Evolutionary conservation across 768 basidiomycete genomes (phyloP).

Genomic region (Lanmaoa rubissima): DNA sequence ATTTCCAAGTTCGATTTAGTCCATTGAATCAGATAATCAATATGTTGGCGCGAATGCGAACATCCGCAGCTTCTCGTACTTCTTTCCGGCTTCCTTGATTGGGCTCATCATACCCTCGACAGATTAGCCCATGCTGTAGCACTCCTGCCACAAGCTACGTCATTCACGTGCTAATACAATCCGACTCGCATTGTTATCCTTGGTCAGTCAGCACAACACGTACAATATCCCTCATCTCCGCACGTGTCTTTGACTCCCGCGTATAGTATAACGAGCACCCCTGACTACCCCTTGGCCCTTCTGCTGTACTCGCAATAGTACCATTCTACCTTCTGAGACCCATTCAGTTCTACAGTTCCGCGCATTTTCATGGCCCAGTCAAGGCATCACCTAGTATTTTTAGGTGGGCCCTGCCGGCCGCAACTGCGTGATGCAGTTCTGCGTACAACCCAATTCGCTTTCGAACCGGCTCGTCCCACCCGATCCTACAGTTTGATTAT

Average conservation of each 20-base stretch:
- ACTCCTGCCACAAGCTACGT: background rate
- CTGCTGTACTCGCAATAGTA: background rate
- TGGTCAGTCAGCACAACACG: background rate
- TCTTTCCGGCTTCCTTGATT: background rate
- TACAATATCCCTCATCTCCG: background rate
- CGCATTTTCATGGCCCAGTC: background rate
- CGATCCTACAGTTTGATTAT: background rate
- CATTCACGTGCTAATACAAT: background rate
- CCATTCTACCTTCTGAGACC: background rate
- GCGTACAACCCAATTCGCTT: background rate
- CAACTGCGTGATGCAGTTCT: background rate
- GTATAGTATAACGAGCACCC: background rate
- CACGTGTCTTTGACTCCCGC: slow-evolving; percentile 12
- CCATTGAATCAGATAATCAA: slow-evolving; percentile 8
- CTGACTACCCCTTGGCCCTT: background rate
- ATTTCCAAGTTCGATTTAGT: background rate
- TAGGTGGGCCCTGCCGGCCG: background rate
- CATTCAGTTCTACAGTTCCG: background rate
- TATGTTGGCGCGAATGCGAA: background rate
- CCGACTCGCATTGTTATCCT: background rate
- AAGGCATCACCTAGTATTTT: background rate
- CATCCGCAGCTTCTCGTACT: slow-evolving; percentile 3
- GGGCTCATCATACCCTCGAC: background rate
- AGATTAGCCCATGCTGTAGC: slow-evolving; percentile 3
- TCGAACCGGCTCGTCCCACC: background rate